Evolutionary conservation across 2,329 filamentous ascomycete species (phyloP).

Genomic region (Clarireedia homoeocarpa): DNA sequence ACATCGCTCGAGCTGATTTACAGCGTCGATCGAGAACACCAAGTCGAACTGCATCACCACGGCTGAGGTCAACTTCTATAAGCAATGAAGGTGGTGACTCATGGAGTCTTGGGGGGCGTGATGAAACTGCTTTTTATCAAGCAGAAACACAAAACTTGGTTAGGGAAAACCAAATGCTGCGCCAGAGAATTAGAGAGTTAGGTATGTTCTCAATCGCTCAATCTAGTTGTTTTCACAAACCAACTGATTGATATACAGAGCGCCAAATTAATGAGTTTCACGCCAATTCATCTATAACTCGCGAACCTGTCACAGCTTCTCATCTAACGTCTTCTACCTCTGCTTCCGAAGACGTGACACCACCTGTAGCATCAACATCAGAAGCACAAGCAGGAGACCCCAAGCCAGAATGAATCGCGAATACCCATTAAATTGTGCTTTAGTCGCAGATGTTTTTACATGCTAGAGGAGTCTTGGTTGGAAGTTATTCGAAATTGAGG

Average conservation of each 20-base stretch:
- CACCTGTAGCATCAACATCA: not conserved
- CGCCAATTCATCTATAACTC: slow-evolving; percentile 25
- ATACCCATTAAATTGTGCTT: not conserved
- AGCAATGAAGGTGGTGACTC: slow-evolving; percentile 50
- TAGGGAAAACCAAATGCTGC: slow-evolving; percentile 77
- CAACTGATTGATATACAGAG: slow-evolving; percentile 17
- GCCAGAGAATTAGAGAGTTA: slow-evolving; percentile 64
- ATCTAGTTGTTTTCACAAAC: not conserved
- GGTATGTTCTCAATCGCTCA: slow-evolving; percentile 38
- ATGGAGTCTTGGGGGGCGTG: slow-evolving; percentile 54
- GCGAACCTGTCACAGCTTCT: slow-evolving; percentile 27
- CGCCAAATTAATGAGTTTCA: slow-evolving; percentile 25
- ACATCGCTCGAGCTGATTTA: slow-evolving; percentile 48
- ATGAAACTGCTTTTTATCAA: slow-evolving; percentile 74
- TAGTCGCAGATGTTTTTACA: not conserved
- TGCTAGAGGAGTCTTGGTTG: not conserved
- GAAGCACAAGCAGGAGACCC: slow-evolving; percentile 4
- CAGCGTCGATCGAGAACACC: slow-evolving; percentile 50
- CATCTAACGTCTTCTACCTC: slow-evolving; percentile 26
- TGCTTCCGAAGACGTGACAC: slow-evolving; percentile 20
- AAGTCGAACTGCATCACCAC: slow-evolving; percentile 47
- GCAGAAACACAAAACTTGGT: slow-evolving; percentile 72
- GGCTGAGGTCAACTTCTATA: slow-evolving; percentile 50
- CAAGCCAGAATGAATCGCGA: slow-evolving; percentile 13
- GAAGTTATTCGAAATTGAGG: not conserved